Conservation (phyloP, 768 basidiomycete genomes). For the Ramaria sp. region DNA sequence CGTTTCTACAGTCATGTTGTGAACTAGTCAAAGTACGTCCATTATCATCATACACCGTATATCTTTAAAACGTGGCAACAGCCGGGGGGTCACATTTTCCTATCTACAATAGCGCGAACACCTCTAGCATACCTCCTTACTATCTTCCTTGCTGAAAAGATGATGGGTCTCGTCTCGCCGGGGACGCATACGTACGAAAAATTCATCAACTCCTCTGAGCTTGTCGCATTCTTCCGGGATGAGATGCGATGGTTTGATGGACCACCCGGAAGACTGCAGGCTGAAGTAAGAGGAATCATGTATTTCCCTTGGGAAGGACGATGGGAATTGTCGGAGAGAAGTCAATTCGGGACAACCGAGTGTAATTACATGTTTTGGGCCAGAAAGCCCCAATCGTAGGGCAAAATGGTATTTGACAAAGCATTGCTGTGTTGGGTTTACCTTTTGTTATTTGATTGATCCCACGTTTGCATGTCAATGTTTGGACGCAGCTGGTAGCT, state of each 20-base stretch:
- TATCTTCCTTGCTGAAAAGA: slow-evolving; percentile 70
- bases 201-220: slow-evolving; percentile 78
- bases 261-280: slow-evolving; percentile 50
- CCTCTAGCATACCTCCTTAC: slow-evolving; percentile 61
- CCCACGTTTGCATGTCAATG: too few species aligned
- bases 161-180: slow-evolving; percentile 65
- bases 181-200: slow-evolving; percentile 93
- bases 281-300: slow-evolving; percentile 69
- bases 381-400: slow-evolving; percentile 40
- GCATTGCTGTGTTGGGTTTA: too few species aligned
- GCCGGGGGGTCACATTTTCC: slow-evolving; percentile 93
- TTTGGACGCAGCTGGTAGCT: too few species aligned
- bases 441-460: too few species aligned
- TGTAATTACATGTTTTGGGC: slow-evolving; percentile 87
- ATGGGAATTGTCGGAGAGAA: slow-evolving; percentile 50
- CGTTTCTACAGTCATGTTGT: slow-evolving; percentile 74
- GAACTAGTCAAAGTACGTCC: slow-evolving; percentile 69
- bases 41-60: neutral
- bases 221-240: slow-evolving; percentile 69
- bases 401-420: too few species aligned
- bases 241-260: slow-evolving; percentile 51
- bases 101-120: slow-evolving; percentile 89
- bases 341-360: slow-evolving; percentile 36
- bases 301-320: slow-evolving; percentile 61
- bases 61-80: slow-evolving; percentile 21